Evolutionary conservation across 1,139 yeast species (phyloP).

Genomic region (Lodderomyces metapsilosis): DNA sequence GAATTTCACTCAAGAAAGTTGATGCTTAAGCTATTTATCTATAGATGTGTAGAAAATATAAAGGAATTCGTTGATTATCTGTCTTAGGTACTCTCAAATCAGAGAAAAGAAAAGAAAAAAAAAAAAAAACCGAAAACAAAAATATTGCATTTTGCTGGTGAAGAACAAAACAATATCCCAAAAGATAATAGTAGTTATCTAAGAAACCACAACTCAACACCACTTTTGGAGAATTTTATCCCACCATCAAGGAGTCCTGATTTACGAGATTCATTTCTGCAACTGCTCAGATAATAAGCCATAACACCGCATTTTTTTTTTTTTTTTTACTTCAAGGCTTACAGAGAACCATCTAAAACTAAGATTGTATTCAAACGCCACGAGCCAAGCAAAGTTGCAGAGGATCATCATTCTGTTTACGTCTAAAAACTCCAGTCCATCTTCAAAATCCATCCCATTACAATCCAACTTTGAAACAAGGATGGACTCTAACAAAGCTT

Average conservation of each 20-base stretch:
- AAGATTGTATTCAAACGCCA: background rate
- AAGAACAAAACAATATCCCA: background rate
- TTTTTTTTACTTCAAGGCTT: too few species aligned
- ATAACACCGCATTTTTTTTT: too few species aligned
- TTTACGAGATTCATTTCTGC: too few species aligned
- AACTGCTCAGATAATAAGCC: too few species aligned
- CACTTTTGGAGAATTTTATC: background rate
- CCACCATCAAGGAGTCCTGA: too few species aligned
- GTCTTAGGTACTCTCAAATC: too few species aligned
- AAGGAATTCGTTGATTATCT: too few species aligned
- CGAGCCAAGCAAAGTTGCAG: background rate
- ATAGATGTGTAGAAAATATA: conserved; percentile 1
- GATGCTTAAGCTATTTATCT: conserved; percentile 11
- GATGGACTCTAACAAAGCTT: conserved; percentile 11
- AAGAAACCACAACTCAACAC: background rate
- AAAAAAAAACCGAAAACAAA: background rate
- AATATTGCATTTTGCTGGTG: background rate
- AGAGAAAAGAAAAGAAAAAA: background rate
- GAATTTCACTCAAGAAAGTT: conserved; percentile 69
- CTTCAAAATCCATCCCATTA: too few species aligned
- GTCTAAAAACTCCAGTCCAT: too few species aligned
- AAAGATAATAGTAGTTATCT: background rate
- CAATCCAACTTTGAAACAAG: background rate
- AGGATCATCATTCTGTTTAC: background rate
- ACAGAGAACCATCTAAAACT: too few species aligned